Percentiles rank a stretch among this genome's conserved stretches.
These are phyloP conservation scores for Paracorniculantispora psalliotae DNA, from an alignment of 2,329 filamentous ascomycete species.

Conservation along the genomic window DNA sequence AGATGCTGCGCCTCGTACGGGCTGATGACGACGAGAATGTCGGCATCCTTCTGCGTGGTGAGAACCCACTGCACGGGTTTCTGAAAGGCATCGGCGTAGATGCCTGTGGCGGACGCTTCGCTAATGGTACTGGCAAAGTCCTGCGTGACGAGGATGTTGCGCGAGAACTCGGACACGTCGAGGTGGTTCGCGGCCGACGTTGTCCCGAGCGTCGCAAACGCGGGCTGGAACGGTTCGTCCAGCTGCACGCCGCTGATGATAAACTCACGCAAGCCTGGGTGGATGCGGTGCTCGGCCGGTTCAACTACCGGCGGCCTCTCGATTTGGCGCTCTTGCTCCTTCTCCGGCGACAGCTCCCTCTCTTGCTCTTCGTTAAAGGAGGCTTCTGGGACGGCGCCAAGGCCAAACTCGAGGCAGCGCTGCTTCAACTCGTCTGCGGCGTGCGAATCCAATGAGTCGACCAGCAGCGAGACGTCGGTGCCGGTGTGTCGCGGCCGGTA, in stretches of 20 bases:
- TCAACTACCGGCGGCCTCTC: conserved; percentile 39
- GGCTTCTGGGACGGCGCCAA: neutral
- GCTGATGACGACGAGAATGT: conserved; percentile 49
- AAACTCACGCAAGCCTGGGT: conserved; percentile 38
- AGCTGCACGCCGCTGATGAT: conserved; percentile 30
- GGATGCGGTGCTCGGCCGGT: conserved; percentile 38
- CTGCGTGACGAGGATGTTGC: neutral
- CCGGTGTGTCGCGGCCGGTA: neutral
- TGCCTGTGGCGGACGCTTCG: neutral
- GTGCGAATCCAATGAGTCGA: neutral
- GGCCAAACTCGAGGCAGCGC: neutral
- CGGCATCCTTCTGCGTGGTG: neutral
- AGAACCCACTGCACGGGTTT: neutral
- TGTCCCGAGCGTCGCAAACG: conserved; percentile 38
- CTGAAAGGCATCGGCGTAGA: neutral
- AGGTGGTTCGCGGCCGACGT: conserved; percentile 27
- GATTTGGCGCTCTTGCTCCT: conserved; percentile 53
- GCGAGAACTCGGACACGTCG: neutral
- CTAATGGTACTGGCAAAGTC: neutral
- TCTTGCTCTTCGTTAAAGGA: conserved; percentile 62
- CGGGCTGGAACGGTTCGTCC: conserved; percentile 33
- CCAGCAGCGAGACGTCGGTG: neutral
- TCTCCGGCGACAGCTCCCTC: conserved; percentile 60
- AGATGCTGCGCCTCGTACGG: conserved; percentile 55
- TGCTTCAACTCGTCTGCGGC: neutral